Conservation (phyloP, 345 rosid genomes). For the Isatis tinctoria region DNA sequence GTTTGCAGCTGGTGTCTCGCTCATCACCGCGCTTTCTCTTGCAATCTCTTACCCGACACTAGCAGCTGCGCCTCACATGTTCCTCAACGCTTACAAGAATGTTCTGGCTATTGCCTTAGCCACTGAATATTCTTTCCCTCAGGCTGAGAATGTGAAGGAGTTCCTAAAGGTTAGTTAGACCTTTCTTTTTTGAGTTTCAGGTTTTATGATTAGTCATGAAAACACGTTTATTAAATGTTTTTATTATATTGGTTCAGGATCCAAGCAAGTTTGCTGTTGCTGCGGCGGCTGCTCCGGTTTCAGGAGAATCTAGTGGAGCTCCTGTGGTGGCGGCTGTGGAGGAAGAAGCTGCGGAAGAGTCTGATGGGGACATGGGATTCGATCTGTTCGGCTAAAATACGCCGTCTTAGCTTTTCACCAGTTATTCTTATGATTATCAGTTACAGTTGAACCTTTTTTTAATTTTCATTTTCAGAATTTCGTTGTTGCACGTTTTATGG, state of each 20-base stretch:
- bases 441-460: neutral
- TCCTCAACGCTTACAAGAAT: slow-evolving; percentile 87
- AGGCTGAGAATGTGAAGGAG: slow-evolving; percentile 85
- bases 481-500: neutral
- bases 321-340: slow-evolving; percentile 40
- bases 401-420: neutral
- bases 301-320: slow-evolving; percentile 25
- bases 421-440: neutral
- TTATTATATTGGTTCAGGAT: slow-evolving; percentile 40
- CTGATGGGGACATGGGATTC: slow-evolving; percentile 93
- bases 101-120: slow-evolving; percentile 62
- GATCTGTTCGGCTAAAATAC: slow-evolving; percentile 55
- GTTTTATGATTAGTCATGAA: neutral
- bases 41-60: slow-evolving; percentile 84
- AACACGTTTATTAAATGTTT: neutral
- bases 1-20: slow-evolving; percentile 75
- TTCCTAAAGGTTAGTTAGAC: slow-evolving; percentile 63
- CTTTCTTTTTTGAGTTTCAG: neutral
- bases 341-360: slow-evolving; percentile 76
- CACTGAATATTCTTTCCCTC: slow-evolving; percentile 73
- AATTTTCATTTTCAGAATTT: neutral
- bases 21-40: slow-evolving; percentile 62
- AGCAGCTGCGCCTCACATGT: slow-evolving; percentile 92
- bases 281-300: slow-evolving; percentile 36
- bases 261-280: slow-evolving; percentile 74